These are phyloP conservation scores for Paxillus rubicundulus DNA, from an alignment of 768 basidiomycete species.

Conservation along the genomic window DNA sequence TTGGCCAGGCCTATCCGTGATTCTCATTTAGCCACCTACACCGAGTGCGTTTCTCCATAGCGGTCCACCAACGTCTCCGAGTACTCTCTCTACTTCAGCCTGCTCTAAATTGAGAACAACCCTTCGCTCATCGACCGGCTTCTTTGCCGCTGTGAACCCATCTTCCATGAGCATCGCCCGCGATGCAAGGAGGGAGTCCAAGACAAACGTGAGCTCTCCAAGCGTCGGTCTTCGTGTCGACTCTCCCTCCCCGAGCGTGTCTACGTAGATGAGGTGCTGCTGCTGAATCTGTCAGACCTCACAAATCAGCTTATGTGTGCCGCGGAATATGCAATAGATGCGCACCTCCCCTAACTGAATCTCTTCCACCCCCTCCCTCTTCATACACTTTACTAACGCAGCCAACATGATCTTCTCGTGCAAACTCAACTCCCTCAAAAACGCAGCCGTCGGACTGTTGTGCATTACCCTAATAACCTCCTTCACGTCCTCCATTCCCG, in stretches of 20 bases:
- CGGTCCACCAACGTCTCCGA: conserved; percentile 75
- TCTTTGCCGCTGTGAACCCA: conserved; percentile 50
- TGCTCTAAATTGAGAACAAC: conserved; percentile 83
- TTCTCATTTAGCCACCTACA: neutral
- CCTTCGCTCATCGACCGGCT: conserved; percentile 61
- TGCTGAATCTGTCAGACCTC: conserved; percentile 53
- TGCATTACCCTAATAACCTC: conserved; percentile 84
- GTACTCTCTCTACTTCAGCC: conserved; percentile 78
- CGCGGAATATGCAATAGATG: conserved; percentile 5
- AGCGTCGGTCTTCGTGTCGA: conserved; percentile 55
- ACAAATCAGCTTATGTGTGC: neutral
- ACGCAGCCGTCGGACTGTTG: conserved; percentile 86
- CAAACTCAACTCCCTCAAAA: conserved; percentile 75
- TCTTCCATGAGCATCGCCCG: conserved; percentile 76
- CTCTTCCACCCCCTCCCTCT: conserved; percentile 82
- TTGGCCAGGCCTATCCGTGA: no score
- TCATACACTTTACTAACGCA: conserved; percentile 76
- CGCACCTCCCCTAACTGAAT: conserved; percentile 80
- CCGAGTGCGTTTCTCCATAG: conserved; percentile 57
- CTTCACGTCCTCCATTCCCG: conserved; percentile 68
- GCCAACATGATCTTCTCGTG: conserved; percentile 89
- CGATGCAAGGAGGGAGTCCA: conserved; percentile 75
- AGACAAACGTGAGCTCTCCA: conserved; percentile 63
- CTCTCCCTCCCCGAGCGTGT: conserved; percentile 59
- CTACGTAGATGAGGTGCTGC: conserved; percentile 72